Base-by-base conservation (phyloP, 768 basidiomycete species). In the Boletus reticulatus region DNA sequence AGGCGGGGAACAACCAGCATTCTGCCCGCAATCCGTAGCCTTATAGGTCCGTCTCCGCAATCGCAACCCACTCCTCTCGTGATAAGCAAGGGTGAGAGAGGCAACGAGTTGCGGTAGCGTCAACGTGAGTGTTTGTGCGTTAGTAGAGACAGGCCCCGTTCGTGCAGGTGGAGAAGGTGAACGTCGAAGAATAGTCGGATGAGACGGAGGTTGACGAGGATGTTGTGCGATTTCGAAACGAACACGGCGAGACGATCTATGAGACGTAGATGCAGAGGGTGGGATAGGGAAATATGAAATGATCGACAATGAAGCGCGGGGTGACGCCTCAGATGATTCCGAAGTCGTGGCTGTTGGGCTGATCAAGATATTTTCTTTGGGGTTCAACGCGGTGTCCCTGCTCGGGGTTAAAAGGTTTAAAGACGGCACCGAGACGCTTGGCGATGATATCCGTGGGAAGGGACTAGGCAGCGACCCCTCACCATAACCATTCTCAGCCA, bases 51-150 rank as follows among this genome's bases (percentile, higher is more conserved):
- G 65, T 19, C 61, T 62, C 4, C 71, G 71, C 17, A 44, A 10
- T 14, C 62, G 60, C 39, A 48, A n/a, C 45, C 60, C 57, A 22
- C 56, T 48, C 45, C 58, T 60, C 19, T 73, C 70, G 42, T 43
- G 67, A 48, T 66, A 41, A 22, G 66, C 64, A 43, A 71, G 64
- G 1, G 58, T 67, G 17, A 71, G 62, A 9, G 66, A 61, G 20
- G 70, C 70, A 17, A 71, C 70, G 14, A 71, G 70, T 47, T 71
- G 70, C 1, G 71, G 62, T 50, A 72, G 68, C 2, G 71, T 61
- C 62, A 71, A 60, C 29, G 62, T 60, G 43, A 59, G 51, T 20
- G 52, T 53, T 27, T 46, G 67, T 9, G 48, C 27, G 19, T 51
- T 55, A 14, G 50, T 9, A 16, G 58, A 19, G 10, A 50, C n/a